Percentiles rank a stretch among this genome's conserved stretches.
Conservation (phyloP, 1,284 basidiomycete genomes). For the Kwoniella shivajii region DNA sequence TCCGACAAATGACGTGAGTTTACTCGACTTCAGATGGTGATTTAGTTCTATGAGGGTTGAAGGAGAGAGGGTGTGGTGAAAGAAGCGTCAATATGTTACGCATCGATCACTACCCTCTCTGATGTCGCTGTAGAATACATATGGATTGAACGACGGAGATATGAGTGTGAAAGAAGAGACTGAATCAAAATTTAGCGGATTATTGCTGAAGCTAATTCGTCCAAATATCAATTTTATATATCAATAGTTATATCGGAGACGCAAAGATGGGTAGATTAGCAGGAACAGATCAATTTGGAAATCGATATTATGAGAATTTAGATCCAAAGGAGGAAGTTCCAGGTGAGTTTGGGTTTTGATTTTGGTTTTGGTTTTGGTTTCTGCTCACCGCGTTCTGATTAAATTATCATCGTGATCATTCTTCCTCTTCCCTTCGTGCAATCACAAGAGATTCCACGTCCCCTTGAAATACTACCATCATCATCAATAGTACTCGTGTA, state of each 20-base stretch:
- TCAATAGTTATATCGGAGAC: slow-evolving; percentile 79
- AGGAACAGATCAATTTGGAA: slow-evolving; percentile 88
- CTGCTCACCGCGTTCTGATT: too few species aligned
- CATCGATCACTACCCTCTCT: too few species aligned
- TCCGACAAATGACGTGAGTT: slow-evolving; percentile 63
- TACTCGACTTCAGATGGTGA: too few species aligned
- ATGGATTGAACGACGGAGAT: neutral
- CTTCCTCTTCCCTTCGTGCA: too few species aligned
- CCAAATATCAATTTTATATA: too few species aligned
- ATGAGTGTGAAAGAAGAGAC: neutral
- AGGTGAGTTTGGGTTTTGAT: slow-evolving; percentile 63
- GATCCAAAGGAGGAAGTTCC: slow-evolving; percentile 82
- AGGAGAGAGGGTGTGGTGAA: too few species aligned
- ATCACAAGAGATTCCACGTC: too few species aligned
- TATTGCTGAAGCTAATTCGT: neutral
- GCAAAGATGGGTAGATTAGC: slow-evolving; percentile 78
- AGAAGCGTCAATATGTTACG: neutral
- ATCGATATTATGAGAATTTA: slow-evolving; percentile 87
- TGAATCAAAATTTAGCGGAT: neutral
- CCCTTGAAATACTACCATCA: too few species aligned
- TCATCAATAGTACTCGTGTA: too few species aligned
- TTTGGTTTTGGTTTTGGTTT: neutral
- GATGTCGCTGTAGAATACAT: neutral
- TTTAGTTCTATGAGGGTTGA: too few species aligned
- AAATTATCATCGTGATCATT: neutral